Base-by-base conservation (phyloP, 192 early-diverging fungal species). In the Phycomyces blakesleeanus region DNA sequence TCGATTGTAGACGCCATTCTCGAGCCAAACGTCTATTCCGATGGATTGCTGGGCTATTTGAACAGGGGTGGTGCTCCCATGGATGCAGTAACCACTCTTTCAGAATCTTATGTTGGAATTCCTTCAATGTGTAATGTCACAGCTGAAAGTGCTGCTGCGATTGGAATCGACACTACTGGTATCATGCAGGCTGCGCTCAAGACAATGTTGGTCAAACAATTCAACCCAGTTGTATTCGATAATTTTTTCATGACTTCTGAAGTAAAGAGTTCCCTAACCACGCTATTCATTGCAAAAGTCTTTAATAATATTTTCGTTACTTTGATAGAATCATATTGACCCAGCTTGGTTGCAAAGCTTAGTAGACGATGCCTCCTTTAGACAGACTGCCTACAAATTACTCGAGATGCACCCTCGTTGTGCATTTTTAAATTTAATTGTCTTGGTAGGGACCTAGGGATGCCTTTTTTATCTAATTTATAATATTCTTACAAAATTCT, bases 321-420 rank as follows among this genome's bases (percentile, higher is more conserved):
- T 8, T 1, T 10, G 51, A 8, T 38, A 57, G 55, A 57, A 42
- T 15, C 42, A 57, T 15, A 10, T 42, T 27, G 73, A 75, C 27
- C 85, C 85, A 1, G 69, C 68, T n/a, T 86, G 84, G 75, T 66
- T 90, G 10, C 50, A 60, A 21, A 69, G 69, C 3, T 80, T 91
- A 78, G 81, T 88, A 16, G 61, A 81, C 21, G 78, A 86, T 64
- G 67, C 72, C 20, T 76, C 71, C 26, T 91, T 86, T 87, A 81
- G 89, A 70, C 77, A 74, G 24, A 73, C 79, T 14, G 83, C 89
- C 18, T 91, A 91, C 57, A 81, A 81, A 18, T 68, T 91, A 3
- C 81, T 85, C 42, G 86, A 87, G 38, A 71, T 73, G 26, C 65
- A 91, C 55, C 81, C 85, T 14, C 74, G 75, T n/a, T 83, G 87